A percentile compares a stretch with the other conserved stretches of the same genome.
Evolutionary conservation across 2,329 filamentous ascomycete genomes (phyloP).

Genomic region (Beauveria caledonica): DNA sequence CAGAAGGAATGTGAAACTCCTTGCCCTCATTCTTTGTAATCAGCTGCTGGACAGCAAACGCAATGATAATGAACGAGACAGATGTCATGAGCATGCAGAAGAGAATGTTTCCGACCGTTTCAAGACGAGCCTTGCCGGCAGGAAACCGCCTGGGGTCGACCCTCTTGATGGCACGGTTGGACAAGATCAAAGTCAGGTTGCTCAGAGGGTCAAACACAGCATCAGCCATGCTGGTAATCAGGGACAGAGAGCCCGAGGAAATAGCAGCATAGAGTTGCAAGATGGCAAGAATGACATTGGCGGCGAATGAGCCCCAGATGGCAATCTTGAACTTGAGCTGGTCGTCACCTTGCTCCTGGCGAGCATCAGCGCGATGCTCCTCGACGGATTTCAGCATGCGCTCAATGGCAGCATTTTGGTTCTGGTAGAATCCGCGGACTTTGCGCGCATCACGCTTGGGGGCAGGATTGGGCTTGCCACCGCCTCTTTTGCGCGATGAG

Average conservation of each 20-base stretch:
- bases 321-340: slow-evolving; percentile 66
- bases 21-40: slow-evolving; percentile 46
- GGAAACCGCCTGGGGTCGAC: slow-evolving; percentile 85
- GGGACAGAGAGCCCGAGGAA: slow-evolving; percentile 79
- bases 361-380: slow-evolving; percentile 76
- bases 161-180: slow-evolving; percentile 76
- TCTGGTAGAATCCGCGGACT: slow-evolving; percentile 75
- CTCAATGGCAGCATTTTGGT: slow-evolving; percentile 90
- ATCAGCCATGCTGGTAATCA: slow-evolving; percentile 97
- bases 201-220: slow-evolving; percentile 87
- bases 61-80: slow-evolving; percentile 86
- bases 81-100: slow-evolving; percentile 96
- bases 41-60: slow-evolving; percentile 72
- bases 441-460: slow-evolving; percentile 37
- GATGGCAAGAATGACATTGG: slow-evolving; percentile 69
- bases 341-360: slow-evolving; percentile 71
- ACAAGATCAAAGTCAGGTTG: slow-evolving; percentile 79
- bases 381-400: slow-evolving; percentile 86
- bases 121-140: slow-evolving; percentile 85
- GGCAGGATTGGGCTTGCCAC: slow-evolving; percentile 19
- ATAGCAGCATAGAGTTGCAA: slow-evolving; percentile 87
- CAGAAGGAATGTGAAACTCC: slow-evolving; percentile 68
- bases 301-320: slow-evolving; percentile 60
- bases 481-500: slow-evolving; percentile 65
- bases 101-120: slow-evolving; percentile 90